A percentile compares a stretch with the other conserved stretches of the same genome.
Conservation (phyloP, 192 early-diverging fungal species). For the Radiomyces spectabilis region DNA sequence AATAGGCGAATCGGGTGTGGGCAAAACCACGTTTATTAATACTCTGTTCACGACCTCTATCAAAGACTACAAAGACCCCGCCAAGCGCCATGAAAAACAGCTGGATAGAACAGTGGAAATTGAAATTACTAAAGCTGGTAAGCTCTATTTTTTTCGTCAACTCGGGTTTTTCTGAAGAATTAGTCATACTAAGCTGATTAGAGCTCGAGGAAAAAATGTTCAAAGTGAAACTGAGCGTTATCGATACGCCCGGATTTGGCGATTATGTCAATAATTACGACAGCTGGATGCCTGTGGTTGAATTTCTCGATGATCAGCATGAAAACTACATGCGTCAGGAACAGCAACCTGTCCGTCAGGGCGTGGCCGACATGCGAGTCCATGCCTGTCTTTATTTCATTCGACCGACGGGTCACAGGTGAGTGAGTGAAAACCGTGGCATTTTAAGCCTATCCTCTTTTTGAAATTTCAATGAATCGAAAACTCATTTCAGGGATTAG, state of each 20-base stretch:
- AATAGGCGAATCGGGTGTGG: slow-evolving; percentile 88
- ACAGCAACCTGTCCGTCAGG: slow-evolving; percentile 73
- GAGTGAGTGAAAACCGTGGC: slow-evolving; percentile 6
- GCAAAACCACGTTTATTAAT: slow-evolving; percentile 97
- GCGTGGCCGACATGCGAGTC: slow-evolving; percentile 88
- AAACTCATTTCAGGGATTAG: slow-evolving; percentile 15
- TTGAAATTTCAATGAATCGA: too few species aligned
- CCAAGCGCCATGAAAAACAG: slow-evolving; percentile 83
- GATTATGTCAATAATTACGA: slow-evolving; percentile 96
- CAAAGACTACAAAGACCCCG: slow-evolving; percentile 22
- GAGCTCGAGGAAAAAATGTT: slow-evolving; percentile 98
- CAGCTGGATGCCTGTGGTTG: slow-evolving; percentile 93
- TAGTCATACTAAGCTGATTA: slow-evolving; percentile 4
- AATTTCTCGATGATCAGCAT: slow-evolving; percentile 93
- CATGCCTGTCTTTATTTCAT: slow-evolving; percentile 97
- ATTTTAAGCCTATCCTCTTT: neutral
- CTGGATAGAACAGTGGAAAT: slow-evolving; percentile 95
- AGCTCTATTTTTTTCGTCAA: neutral
- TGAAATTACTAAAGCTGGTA: slow-evolving; percentile 95
- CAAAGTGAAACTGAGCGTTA: slow-evolving; percentile 85
- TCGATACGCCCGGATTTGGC: slow-evolving; percentile 97
- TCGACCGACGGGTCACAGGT: slow-evolving; percentile 90
- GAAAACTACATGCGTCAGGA: slow-evolving; percentile 91
- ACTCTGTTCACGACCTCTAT: slow-evolving; percentile 86
- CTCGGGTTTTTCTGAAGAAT: neutral